These are phyloP conservation scores for Paraconiothyrium sp. DNA, from an alignment of 2,329 filamentous ascomycete species.

Conservation along the genomic window DNA sequence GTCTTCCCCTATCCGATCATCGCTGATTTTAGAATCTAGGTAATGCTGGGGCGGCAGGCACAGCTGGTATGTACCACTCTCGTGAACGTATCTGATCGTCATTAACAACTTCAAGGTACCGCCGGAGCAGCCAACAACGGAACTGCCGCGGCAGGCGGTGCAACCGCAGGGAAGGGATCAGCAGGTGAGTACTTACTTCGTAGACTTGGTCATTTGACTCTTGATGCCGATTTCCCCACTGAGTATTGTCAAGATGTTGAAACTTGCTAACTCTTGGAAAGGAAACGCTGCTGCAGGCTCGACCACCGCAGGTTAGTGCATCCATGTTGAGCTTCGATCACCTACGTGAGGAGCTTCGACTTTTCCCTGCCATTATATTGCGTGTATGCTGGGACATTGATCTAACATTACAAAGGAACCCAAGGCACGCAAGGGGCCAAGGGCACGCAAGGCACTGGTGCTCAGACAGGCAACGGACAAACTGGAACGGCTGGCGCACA, in stretches of 20 bases:
- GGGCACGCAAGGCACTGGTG: constrained; percentile 1
- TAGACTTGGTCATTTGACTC: neutral
- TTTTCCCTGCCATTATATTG: neutral
- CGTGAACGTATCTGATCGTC: neutral
- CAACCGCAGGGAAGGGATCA: constrained; percentile 5
- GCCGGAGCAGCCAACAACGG: constrained; percentile 15
- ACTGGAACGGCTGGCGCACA: neutral
- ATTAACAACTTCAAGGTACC: neutral
- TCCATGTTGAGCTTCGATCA: neutral
- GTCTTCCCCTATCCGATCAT: neutral
- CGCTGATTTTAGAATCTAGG: neutral
- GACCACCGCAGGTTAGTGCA: neutral
- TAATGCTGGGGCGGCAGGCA: constrained; percentile 14
- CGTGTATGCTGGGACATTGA: neutral
- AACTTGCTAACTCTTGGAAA: neutral
- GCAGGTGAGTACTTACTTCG: neutral
- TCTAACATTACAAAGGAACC: neutral
- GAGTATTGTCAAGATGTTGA: too few species aligned
- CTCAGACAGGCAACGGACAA: neutral
- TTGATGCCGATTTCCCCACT: neutral
- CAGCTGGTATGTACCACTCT: neutral
- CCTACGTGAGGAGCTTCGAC: neutral
- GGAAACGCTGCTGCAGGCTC: neutral
- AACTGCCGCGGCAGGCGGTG: neutral
- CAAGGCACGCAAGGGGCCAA: constrained; percentile 9